Evolutionary conservation across 2,329 filamentous ascomycete species (phyloP), one percentile per base, ranked within the genome.

Genomic region (Albophoma yamanashiensis): DNA sequence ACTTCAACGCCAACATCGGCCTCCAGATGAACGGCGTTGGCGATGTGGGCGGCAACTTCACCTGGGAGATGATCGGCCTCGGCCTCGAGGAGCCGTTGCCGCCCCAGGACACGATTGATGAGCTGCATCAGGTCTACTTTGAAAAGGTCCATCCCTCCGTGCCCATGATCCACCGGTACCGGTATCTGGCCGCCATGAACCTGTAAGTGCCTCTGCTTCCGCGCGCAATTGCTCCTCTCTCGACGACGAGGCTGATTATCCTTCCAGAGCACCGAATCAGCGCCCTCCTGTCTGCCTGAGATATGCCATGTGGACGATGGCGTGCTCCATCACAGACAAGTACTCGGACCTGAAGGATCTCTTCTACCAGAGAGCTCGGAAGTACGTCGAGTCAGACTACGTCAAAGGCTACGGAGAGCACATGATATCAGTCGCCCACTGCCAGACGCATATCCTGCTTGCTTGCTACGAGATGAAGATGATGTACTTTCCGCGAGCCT

Each of bases 401-500:
- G 87, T 97, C 79, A 94, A 90, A 71, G 92, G 93, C 4, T 92
- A 93, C 65, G 94, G 94, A 58, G 93, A 97, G 73, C 82, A 87
- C 65, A 89, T 95, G 71, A 89, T 97, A 65, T 93, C 89, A 1
- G 79, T 97, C 38, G 87, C 88, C 20, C 91, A 96, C 72, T 89
- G 88, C 57, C 94, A 99, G 72, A 85, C 90, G 1, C 95, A 95
- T 81, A 79, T 86, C 34, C 77, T 97, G 25, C 80, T 95, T 56
- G 84, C 87, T 7, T 86, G 83, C 0, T 97, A 96, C 68, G 94
- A 99, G 73, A 97, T 97, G 79, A 96, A 93, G 75, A 89, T 90
- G 82, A 96, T 97, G 90, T 95, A 92, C 72, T 97, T 97, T 67
- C 93, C 94, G 1, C 81, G 94, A 65, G 94, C 94, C 0, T 97